phyloP scores from a whole-genome alignment of 2,329 filamentous ascomycete genomes.

The Blastomyces gilchristii region DNA sequence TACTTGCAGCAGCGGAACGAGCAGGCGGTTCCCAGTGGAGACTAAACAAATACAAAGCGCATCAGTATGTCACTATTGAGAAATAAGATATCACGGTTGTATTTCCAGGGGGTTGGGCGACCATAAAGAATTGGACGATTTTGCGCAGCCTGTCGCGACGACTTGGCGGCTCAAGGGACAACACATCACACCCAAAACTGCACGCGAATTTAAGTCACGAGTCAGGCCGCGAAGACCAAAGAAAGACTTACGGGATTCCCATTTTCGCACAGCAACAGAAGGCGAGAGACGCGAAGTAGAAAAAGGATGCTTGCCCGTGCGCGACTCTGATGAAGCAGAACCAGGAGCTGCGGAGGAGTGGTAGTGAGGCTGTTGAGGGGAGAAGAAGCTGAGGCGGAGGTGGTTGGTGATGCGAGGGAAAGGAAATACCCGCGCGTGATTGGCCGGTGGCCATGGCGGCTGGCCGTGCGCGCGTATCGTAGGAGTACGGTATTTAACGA shows the following conservation, averaged over 20 bases:
- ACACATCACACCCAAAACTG: neutral
- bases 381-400: neutral
- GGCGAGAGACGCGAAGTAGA: slow-evolving; percentile 7
- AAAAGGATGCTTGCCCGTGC: slow-evolving; percentile 2
- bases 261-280: slow-evolving; percentile 9
- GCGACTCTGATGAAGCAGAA: neutral
- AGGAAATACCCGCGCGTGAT: neutral
- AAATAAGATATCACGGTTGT: neutral
- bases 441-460: no score
- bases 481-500: no score
- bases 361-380: neutral
- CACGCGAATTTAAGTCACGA: slow-evolving; percentile 12
- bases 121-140: neutral
- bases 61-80: neutral
- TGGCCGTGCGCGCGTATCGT: neutral
- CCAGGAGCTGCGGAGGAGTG: neutral
- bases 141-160: neutral
- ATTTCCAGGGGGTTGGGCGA: neutral
- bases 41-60: neutral
- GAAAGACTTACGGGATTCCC: slow-evolving; percentile 8
- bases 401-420: neutral
- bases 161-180: neutral
- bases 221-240: slow-evolving; percentile 13
- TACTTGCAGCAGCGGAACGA: slow-evolving; percentile 30
- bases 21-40: slow-evolving; percentile 9